phyloP scores from a whole-genome alignment of 257 asterid genomes.

The Cruciata laevipes region DNA sequence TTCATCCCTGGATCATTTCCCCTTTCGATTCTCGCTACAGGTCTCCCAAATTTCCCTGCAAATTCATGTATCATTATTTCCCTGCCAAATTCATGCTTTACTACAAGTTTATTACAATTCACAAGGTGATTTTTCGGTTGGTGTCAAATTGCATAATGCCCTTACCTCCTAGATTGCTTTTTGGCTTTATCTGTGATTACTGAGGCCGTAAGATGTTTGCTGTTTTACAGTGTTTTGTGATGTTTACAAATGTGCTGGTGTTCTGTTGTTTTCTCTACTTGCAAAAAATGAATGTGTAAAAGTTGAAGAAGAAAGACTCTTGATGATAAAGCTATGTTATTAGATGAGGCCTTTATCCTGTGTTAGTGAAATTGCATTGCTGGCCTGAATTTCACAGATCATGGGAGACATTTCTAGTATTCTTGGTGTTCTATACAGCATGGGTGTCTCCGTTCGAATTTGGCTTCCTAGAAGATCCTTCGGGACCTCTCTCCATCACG shows the following conservation, averaged over 20 bases:
- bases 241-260: neutral
- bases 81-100: too few species aligned
- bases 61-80: neutral
- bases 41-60: slow-evolving; percentile 12
- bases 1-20: slow-evolving; percentile 42
- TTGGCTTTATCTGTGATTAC: neutral
- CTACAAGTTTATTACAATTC: too few species aligned
- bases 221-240: too few species aligned
- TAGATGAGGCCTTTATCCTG: neutral
- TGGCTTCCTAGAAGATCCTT: slow-evolving; percentile 56
- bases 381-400: slow-evolving; percentile 37
- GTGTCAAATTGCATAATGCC: neutral
- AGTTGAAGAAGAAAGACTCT: neutral
- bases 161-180: neutral
- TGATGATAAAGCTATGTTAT: neutral
- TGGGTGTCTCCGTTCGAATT: slow-evolving; percentile 85
- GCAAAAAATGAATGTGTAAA: neutral
- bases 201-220: neutral
- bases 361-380: neutral
- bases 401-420: slow-evolving; percentile 52
- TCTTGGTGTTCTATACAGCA: slow-evolving; percentile 75
- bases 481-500: slow-evolving; percentile 31
- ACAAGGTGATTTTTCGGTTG: neutral
- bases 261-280: neutral
- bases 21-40: slow-evolving; percentile 55